Percentiles rank a stretch among this genome's conserved stretches.
phyloP scores from a whole-genome alignment of 1,139 yeast species.

The Pneumocystis wakefieldiae region DNA sequence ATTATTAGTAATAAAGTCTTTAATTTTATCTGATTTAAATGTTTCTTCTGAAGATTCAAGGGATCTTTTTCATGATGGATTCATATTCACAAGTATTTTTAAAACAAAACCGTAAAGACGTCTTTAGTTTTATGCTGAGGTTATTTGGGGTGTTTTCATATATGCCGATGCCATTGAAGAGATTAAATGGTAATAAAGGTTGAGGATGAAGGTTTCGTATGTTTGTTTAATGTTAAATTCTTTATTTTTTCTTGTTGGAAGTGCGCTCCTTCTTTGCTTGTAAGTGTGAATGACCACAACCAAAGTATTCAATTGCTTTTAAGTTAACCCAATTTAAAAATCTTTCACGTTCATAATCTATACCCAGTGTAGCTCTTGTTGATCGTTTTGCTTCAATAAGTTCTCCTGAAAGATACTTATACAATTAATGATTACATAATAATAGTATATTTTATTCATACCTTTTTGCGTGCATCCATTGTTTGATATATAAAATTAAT shows the following conservation, averaged over 20 bases:
- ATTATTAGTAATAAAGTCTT: no score
- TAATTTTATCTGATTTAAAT: no score
- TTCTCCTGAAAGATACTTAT: not conserved
- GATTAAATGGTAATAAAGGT: not conserved
- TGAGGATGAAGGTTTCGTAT: not conserved
- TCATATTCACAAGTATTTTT: not conserved
- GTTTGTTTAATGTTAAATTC: not conserved
- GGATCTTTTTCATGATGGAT: not conserved
- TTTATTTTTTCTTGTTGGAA: not conserved
- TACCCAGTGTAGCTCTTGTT: not conserved
- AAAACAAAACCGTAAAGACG: not conserved
- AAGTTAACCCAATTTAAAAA: not conserved
- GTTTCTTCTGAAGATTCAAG: no score
- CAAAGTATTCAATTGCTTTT: not conserved
- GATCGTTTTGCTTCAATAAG: not conserved
- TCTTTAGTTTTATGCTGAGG: not conserved
- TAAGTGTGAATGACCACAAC: not conserved
- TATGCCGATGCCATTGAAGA: not conserved
- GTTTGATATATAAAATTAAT: slow-evolving; percentile 2
- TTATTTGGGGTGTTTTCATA: not conserved
- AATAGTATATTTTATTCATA: not conserved
- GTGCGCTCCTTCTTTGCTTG: not conserved
- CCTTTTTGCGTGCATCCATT: slow-evolving; percentile 2
- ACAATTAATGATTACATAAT: not conserved
- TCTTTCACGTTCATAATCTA: not conserved